Conservation (phyloP, 306 rosid genomes). For the Castanospermum australe region DNA sequence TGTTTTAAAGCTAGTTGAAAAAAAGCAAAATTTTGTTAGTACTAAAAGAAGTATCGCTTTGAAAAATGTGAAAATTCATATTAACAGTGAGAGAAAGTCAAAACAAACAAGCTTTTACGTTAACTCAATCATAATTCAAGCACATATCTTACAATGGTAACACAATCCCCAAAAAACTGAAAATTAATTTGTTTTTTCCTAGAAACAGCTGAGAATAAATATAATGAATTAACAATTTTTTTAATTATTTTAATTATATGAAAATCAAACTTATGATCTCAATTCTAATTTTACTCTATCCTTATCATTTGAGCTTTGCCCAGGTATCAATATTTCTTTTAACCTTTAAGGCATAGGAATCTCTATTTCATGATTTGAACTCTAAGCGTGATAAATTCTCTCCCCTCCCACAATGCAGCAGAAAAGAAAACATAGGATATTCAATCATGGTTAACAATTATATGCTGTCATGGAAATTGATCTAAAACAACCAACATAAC, state of each 20-base stretch:
- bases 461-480: constrained; percentile 20
- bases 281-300: neutral
- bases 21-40: no score
- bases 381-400: no score
- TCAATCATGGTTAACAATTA: constrained; percentile 18
- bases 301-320: neutral
- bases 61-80: no score
- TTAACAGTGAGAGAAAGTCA: no score
- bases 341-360: neutral
- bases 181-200: no score
- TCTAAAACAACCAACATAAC: neutral
- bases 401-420: neutral
- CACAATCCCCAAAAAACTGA: neutral
- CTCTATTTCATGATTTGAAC: neutral
- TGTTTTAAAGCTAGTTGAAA: no score
- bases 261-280: neutral
- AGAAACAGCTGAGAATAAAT: no score
- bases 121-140: neutral
- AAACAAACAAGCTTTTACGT: no score
- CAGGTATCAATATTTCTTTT: constrained; percentile 8
- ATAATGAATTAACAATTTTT: no score
- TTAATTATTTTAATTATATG: no score
- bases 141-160: neutral
- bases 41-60: no score
- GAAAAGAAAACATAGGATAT: constrained; percentile 16